Base-by-base conservation (phyloP, 2,329 filamentous ascomycete species). In the Alternaria arbusti region DNA sequence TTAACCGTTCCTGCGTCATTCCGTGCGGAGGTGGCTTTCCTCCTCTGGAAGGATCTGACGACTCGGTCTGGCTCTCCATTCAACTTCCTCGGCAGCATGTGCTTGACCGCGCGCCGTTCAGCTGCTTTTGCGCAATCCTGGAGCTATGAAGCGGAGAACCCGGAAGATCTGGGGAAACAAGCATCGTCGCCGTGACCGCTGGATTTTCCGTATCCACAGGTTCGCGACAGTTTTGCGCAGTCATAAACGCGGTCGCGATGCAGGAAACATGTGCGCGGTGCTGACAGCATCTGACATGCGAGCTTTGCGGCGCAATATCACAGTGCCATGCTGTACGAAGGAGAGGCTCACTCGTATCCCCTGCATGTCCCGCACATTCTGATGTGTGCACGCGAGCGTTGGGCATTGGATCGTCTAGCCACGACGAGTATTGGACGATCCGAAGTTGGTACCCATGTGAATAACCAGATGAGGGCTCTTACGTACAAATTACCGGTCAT, bases 51-150 rank as follows among this genome's bases (percentile, higher is more conserved):
- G 58, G 55, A 55, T 52, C 62, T 65, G 54, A 63, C 64, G 65
- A 65, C 61, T 73, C 64, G 68, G 69, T 49, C 11, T 47, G 49
- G 20, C 17, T 30, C 26, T 23, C 6, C 32, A 45, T 25, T 54
- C 43, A 61, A 57, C 23, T 57, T 57, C 61, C 61, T 64, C 61
- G 61, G 61, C 58, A 61, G 30, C 61, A 63, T 63, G 61, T 63
- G 61, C 61, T 55, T 60, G 60, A 52, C 20, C 15, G 28, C 30
- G 20, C 50, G 23, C 15, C 51, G 25, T 20, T 17, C 44, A 26
- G 23, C 13, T 44, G 36, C 54, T 51, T 40, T 26, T 49, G 40
- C 36, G 32, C 46, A 40, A 20, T 17, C 23, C 15, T 50, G 22
- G 50, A 36, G 44, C 50, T 23, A 32, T 25, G 49, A 54, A 49